phyloP scores from a whole-genome alignment of 2,329 filamentous ascomycete genomes.

The Pseudocercospora cruenta region DNA sequence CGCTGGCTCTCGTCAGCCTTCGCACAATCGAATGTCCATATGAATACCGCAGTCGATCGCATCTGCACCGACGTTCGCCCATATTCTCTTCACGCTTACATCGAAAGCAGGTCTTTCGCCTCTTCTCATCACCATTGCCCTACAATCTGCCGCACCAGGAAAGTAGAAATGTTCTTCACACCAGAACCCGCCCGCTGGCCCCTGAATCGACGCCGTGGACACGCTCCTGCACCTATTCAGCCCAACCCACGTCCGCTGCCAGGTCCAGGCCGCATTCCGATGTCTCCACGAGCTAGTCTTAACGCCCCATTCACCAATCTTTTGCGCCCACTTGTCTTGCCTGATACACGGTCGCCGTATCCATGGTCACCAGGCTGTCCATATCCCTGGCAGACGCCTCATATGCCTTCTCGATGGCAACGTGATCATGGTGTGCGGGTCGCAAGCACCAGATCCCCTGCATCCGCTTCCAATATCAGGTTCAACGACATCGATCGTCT shows the following conservation, averaged over 20 bases:
- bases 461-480: not conserved
- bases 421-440: not conserved
- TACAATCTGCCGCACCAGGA: not conserved
- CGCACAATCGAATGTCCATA: not conserved
- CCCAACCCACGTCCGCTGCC: not conserved
- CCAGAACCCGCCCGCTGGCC: not conserved
- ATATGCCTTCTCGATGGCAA: not conserved
- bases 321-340: conserved; percentile 10
- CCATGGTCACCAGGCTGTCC: not conserved
- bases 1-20: not conserved
- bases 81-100: not conserved
- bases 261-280: not conserved
- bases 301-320: not conserved
- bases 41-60: not conserved
- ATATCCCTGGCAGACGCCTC: not conserved
- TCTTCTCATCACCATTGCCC: not conserved
- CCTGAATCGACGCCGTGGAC: not conserved
- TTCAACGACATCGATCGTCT: conserved; percentile 3
- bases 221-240: not conserved
- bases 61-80: not conserved
- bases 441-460: not conserved
- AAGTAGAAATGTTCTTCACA: not conserved
- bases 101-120: conserved; percentile 15
- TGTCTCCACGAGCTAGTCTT: not conserved
- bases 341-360: not conserved